These are phyloP conservation scores for Trichoderma brevicompactum DNA, from an alignment of 2,329 filamentous ascomycete genomes.

Conservation along the genomic window DNA sequence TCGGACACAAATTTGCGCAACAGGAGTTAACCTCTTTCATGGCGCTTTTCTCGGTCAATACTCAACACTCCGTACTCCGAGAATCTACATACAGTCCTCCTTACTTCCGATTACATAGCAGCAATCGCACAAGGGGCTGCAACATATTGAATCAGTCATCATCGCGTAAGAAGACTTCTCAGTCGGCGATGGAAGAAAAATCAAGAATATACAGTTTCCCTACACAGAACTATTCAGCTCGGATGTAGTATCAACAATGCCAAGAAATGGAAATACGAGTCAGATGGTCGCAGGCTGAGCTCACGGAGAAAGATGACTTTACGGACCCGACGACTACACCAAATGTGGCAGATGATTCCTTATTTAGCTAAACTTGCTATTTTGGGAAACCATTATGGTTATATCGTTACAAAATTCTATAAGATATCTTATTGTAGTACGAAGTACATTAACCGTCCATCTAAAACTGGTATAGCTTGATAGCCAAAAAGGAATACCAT, in stretches of 20 bases:
- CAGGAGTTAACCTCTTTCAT: background rate
- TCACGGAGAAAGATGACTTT: background rate
- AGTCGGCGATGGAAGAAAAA: background rate
- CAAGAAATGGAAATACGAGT: background rate
- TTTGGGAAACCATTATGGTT: background rate
- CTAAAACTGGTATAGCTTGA: background rate
- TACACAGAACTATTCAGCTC: too few relatives aligned
- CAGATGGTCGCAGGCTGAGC: background rate
- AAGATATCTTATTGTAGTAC: background rate
- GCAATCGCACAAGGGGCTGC: too few relatives aligned
- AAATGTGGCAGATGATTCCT: background rate
- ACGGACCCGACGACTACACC: background rate
- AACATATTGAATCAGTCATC: background rate
- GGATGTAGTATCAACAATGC: background rate
- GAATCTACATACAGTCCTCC: background rate
- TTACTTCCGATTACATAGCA: background rate
- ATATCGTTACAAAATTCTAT: background rate
- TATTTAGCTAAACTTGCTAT: background rate
- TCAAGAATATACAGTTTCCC: background rate
- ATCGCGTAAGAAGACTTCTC: background rate
- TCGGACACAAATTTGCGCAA: background rate
- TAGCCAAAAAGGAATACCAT: background rate
- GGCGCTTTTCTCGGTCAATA: conserved; percentile 1
- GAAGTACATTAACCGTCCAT: background rate
- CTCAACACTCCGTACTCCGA: background rate